Percentiles rank a stretch among this genome's conserved stretches.
Evolutionary conservation across 2,329 filamentous ascomycete genomes (phyloP).

Genomic region (Parastagonospora avenae): DNA sequence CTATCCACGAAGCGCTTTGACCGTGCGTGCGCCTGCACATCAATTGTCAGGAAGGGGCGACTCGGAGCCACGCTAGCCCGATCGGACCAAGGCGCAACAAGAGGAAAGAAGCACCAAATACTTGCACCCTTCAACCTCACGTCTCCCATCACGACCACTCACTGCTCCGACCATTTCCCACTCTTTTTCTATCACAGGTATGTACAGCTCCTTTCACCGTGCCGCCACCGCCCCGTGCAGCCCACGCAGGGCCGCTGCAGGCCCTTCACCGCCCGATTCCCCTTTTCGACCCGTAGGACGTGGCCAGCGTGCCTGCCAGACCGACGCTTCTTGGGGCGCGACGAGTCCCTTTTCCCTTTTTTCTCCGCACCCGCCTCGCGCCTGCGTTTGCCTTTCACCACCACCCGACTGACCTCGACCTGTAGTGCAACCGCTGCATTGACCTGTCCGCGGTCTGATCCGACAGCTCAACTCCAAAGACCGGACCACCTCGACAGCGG

Average conservation of each 20-base stretch:
- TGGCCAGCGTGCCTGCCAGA: constrained; percentile 37
- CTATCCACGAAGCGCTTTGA: constrained; percentile 13
- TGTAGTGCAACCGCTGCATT: constrained; percentile 47
- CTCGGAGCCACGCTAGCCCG: constrained; percentile 29
- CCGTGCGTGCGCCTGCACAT: constrained; percentile 27
- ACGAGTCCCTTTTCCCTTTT: constrained; percentile 15
- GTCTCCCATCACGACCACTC: constrained; percentile 35
- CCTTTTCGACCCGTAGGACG: constrained; percentile 38
- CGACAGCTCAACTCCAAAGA: constrained; percentile 33
- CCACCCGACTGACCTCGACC: constrained; percentile 35
- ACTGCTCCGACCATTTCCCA: constrained; percentile 29
- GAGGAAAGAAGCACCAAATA: constrained; percentile 40
- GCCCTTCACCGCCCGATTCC: constrained; percentile 39
- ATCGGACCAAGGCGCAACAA: constrained; percentile 39
- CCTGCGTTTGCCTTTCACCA: constrained; percentile 16
- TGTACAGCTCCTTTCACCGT: constrained; percentile 23
- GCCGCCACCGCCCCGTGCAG: constrained; percentile 20
- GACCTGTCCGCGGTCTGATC: constrained; percentile 46
- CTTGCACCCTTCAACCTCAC: constrained; percentile 42
- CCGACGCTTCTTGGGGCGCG: constrained; percentile 28
- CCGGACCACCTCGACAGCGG: constrained; percentile 35
- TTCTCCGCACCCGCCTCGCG: constrained; percentile 10
- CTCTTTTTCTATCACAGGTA: constrained; percentile 38
- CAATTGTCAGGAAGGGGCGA: constrained; percentile 16
- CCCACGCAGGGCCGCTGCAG: constrained; percentile 26